These are phyloP conservation scores for Kalaharituber pfeilii DNA, from an alignment of 2,329 filamentous ascomycete species.

Conservation along the genomic window DNA sequence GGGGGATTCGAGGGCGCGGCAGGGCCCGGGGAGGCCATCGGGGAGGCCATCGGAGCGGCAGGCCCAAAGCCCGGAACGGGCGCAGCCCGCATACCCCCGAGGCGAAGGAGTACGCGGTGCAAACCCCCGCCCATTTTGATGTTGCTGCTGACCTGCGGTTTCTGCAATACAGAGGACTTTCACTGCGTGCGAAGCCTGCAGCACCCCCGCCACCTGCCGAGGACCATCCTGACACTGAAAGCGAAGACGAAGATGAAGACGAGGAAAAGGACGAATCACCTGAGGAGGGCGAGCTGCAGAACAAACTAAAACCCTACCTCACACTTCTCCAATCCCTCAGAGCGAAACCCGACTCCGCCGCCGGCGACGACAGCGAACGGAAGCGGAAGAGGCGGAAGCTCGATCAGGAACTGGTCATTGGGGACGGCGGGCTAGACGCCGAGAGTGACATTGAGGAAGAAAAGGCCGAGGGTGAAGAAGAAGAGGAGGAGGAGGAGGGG, in stretches of 20 bases:
- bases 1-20: constrained; percentile 16
- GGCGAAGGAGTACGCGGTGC: no score
- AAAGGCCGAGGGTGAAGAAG: constrained; percentile 24
- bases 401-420: neutral
- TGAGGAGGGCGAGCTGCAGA: no score
- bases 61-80: neutral
- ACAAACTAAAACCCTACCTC: neutral
- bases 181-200: neutral
- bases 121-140: no score
- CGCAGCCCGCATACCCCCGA: neutral
- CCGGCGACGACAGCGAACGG: neutral
- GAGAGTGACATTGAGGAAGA: constrained; percentile 22
- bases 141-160: no score
- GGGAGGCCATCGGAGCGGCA: neutral
- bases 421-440: constrained; percentile 18
- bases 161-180: neutral
- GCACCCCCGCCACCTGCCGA: neutral
- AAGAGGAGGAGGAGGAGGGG: constrained; percentile 20
- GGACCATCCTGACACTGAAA: neutral
- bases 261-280: neutral
- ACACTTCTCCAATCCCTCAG: neutral
- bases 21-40: constrained; percentile 3
- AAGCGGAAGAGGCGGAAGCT: neutral
- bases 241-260: neutral
- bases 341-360: constrained; percentile 6